phyloP scores from a whole-genome alignment of 2,329 filamentous ascomycete genomes.

The Aspergillus candidus region DNA sequence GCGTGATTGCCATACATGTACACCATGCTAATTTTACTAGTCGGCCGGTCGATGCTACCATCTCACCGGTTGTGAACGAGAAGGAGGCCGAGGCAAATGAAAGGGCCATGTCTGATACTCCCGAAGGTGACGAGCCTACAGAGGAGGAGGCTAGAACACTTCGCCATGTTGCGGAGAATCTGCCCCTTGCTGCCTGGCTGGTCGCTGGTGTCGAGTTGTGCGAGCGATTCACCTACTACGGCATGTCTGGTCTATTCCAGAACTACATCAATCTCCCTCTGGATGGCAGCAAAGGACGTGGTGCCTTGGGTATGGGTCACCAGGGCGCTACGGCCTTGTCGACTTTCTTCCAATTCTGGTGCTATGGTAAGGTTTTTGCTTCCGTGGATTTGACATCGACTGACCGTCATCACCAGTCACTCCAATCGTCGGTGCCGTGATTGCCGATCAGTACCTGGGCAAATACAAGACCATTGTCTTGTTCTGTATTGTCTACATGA shows the following conservation, averaged over 20 bases:
- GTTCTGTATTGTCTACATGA: conserved; percentile 54
- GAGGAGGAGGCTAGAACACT: conserved; percentile 47
- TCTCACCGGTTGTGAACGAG: conserved; percentile 18
- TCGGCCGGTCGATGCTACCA: conserved; percentile 9
- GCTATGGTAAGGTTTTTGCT: conserved; percentile 35
- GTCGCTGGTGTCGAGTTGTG: conserved; percentile 52
- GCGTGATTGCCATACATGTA: too few species aligned
- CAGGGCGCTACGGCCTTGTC: conserved; percentile 45
- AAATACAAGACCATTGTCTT: conserved; percentile 55
- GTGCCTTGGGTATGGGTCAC: conserved; percentile 40
- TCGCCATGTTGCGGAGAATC: conserved; percentile 50
- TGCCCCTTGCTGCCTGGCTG: conserved; percentile 52
- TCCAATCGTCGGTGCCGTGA: conserved; percentile 53
- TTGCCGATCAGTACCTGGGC: conserved; percentile 57
- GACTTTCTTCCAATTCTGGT: conserved; percentile 53
- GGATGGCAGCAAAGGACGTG: conserved; percentile 34
- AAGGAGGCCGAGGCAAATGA: conserved; percentile 25
- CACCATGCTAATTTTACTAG: too few species aligned
- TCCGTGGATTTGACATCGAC: neutral
- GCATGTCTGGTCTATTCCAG: conserved; percentile 50
- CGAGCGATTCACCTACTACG: conserved; percentile 57
- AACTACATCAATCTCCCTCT: conserved; percentile 48
- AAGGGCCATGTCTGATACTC: conserved; percentile 25
- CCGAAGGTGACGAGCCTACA: conserved; percentile 50
- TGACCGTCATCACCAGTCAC: conserved; percentile 33